Base-by-base conservation (phyloP, 2,329 filamentous ascomycete genomes). In the Chaetomium globosum region DNA sequence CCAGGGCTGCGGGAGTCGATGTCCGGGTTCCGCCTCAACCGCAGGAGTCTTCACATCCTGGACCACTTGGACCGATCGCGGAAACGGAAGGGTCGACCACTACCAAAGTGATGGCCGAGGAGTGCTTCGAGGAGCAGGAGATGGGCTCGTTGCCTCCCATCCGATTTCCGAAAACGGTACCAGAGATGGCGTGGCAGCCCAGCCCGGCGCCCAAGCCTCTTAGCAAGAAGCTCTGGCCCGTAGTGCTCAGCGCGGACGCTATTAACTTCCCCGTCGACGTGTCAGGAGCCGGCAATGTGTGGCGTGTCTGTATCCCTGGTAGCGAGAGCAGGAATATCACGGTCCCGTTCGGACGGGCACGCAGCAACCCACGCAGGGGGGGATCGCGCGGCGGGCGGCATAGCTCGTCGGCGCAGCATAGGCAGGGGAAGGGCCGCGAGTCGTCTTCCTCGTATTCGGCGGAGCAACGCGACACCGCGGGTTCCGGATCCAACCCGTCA, bases 101-200 rank as follows among this genome's bases (percentile, higher is more conserved):
- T 19, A 87, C 87, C 4, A 90, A 89, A 73, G 86, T 87, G 56
- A 89, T 92, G 78, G 89, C 90, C 6, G 90, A 92, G 68, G 88
- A 91, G 67, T 91, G 91, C 69, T 93, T 93, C 69, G 90, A 92
- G 73, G 89, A 92, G 73, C 89, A 91, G 72, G 89, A 93, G 75
- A 90, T 90, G 80, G 90, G 90, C 3, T 93, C 90, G 8, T 77
- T 92, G n/a, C 90, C 90, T 0, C 82, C 85, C 26, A 86, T 93
- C 28, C 85, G 84, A 62, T 78, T 93, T n/a, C 90, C 90, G 8
- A 80, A 82, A 55, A 83, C 82, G 64, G 82, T 83, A 4, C 87
- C 89, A 1, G 82, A 85, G 43, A 82, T 83, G 43, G 84, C 87
- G 19, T 91, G 88, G 87, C 80, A 83, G 63, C 83, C 87, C 16